phyloP scores from a whole-genome alignment of 257 asterid genomes.

The Capsicum pubescens region DNA sequence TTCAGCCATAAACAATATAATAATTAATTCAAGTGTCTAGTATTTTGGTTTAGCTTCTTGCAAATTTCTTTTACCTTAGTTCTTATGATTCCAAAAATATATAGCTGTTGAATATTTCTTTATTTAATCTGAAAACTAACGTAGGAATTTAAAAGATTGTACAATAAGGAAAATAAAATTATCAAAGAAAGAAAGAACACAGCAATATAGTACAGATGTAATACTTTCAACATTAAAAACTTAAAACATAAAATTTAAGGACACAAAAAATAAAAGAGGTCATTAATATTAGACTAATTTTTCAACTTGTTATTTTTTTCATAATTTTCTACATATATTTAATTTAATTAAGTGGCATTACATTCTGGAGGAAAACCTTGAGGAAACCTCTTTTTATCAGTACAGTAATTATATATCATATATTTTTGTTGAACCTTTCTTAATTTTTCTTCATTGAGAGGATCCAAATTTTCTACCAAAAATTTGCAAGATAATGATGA shows the following conservation, averaged over 20 bases:
- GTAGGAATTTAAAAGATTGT: too few relatives aligned
- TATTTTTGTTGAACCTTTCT: constrained; percentile 56
- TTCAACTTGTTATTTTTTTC: not conserved
- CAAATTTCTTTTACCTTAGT: too few relatives aligned
- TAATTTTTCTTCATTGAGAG: constrained; percentile 39
- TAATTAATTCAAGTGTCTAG: too few relatives aligned
- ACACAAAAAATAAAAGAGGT: not conserved
- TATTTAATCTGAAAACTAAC: too few relatives aligned
- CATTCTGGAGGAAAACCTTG: constrained; percentile 47
- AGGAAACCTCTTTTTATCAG: constrained; percentile 55
- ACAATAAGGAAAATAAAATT: too few relatives aligned
- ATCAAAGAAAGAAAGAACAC: too few relatives aligned
- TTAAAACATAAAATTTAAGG: not conserved
- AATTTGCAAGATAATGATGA: constrained; percentile 11
- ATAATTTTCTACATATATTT: not conserved
- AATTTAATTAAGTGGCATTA: not conserved
- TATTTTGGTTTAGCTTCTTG: too few relatives aligned
- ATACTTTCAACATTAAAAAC: not conserved
- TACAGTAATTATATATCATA: constrained; percentile 67
- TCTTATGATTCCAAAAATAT: too few relatives aligned
- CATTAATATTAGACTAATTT: not conserved
- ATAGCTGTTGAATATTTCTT: too few relatives aligned
- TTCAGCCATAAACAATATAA: too few relatives aligned
- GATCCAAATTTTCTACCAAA: constrained; percentile 34
- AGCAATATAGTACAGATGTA: not conserved